Conservation (phyloP, 164 flowering plant genomes). For the Saururus chinensis region DNA sequence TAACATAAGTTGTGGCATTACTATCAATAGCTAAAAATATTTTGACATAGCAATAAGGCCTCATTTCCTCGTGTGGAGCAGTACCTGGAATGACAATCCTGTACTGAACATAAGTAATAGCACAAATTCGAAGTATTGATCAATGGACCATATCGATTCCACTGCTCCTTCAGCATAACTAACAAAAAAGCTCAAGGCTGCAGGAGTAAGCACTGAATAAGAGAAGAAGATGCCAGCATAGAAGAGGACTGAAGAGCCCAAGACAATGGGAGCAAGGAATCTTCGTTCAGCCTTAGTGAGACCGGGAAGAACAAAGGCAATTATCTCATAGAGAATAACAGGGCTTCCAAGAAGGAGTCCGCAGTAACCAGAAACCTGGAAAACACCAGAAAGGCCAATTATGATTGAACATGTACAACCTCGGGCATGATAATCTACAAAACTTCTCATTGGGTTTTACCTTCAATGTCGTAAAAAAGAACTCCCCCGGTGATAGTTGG, state of each 20-base stretch:
- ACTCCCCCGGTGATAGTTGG: constrained; percentile 95
- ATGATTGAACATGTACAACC: neutral
- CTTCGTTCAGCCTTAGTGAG: constrained; percentile 73
- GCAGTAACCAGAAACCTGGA: constrained; percentile 95
- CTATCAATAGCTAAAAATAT: neutral
- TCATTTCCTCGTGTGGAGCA: neutral
- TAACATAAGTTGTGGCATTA: neutral
- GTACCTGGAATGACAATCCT: constrained; percentile 94
- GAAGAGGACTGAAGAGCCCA: constrained; percentile 92
- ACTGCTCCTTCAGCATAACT: constrained; percentile 94
- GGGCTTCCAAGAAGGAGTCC: constrained; percentile 95
- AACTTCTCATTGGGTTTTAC: constrained; percentile 18
- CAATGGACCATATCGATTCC: constrained; percentile 96
- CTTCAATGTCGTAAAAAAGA: constrained; percentile 95
- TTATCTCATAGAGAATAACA: constrained; percentile 85
- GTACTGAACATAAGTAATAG: constrained; percentile 96
- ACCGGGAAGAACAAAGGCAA: constrained; percentile 95
- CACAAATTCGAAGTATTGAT: constrained; percentile 95
- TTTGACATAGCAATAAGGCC: neutral
- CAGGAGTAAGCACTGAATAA: constrained; percentile 80
- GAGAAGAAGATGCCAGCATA: constrained; percentile 85
- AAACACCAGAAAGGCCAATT: neutral
- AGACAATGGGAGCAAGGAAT: constrained; percentile 86
- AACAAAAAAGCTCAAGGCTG: constrained; percentile 91
- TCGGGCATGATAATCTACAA: neutral